These are phyloP conservation scores for Tieghemiomyces parasiticus DNA, from an alignment of 192 early-diverging fungal genomes.

Conservation along the genomic window DNA sequence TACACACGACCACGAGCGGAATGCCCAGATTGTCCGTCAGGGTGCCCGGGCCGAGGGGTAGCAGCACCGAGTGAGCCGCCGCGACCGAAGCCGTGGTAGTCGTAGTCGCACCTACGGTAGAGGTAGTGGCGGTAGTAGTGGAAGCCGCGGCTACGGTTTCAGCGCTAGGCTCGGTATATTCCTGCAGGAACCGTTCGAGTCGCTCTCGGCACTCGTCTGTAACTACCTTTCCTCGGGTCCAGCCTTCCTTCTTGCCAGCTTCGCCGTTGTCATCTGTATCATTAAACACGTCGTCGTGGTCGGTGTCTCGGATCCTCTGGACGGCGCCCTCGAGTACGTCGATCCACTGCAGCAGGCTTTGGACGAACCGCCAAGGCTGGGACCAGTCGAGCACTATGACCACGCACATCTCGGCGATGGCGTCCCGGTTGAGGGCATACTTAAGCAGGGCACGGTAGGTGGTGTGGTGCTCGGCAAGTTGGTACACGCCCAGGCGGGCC, in stretches of 20 bases:
- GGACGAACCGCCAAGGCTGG: constrained; percentile 74
- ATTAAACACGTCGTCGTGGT: constrained; percentile 8
- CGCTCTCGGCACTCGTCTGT: constrained; percentile 56
- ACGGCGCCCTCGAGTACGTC: constrained; percentile 44
- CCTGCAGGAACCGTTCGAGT: constrained; percentile 50
- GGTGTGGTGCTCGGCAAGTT: constrained; percentile 51
- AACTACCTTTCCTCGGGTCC: constrained; percentile 48
- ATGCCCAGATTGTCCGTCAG: constrained; percentile 75
- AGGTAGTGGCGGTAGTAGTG: constrained; percentile 15
- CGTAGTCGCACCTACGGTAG: constrained; percentile 13
- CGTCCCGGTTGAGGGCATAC: constrained; percentile 51
- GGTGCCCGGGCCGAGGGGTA: constrained; percentile 66
- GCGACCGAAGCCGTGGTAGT: constrained; percentile 17
- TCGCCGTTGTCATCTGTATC: no score
- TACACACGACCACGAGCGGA: constrained; percentile 77
- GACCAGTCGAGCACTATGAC: constrained; percentile 85
- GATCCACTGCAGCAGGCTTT: constrained; percentile 64
- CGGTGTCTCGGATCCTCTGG: constrained; percentile 29
- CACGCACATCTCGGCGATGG: constrained; percentile 44
- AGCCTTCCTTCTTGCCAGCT: constrained; percentile 23
- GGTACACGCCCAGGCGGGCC: constrained; percentile 66
- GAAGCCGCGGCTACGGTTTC: constrained; percentile 17
- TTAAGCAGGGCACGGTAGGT: constrained; percentile 52
- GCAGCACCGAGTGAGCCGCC: constrained; percentile 32
- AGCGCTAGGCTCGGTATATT: constrained; percentile 42